Evolutionary conservation across 1,284 basidiomycete genomes (phyloP), one percentile per base, ranked within the genome.

Genomic region (Ganoderma lingzhi): DNA sequence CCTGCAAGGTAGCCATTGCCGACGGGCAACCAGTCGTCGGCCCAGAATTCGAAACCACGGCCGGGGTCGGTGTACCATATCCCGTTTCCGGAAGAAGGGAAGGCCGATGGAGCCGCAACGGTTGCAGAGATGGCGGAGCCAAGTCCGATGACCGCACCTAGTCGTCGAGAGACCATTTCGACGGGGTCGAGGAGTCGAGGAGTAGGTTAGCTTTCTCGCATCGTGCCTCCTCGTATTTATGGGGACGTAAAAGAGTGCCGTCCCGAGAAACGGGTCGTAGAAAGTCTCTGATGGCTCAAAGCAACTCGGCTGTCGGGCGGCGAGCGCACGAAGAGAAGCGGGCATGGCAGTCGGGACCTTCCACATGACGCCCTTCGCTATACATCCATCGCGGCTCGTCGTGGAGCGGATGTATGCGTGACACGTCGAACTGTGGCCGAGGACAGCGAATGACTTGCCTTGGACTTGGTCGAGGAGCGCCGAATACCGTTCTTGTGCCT

Each of bases 1-100:
- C 91, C 91, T 75, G 86, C 92, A 56, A 93, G 82, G 76, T 88
- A 91, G 1, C 92, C 92, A 80, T 93, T 93, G 35, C 92, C 92
- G 37, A 93, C 81, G 2, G 92, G 92, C 30, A 93, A 83, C 77
- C 82, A 89, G 63, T 90, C 85, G 55, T 81, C 82, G 0, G 83
- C 80, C 92, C 92, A 93, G 10, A 65, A 67, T 41, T 84, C 73
- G 12, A 66, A 76, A 0, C 23, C 53, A 6, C 74, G 76, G 0
- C 86, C 90, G 0, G 87, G 84, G 9, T 82, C 71, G 9, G 79
- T 85, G 74, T 88, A 93, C 92, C 92, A 93, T 30, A 93, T 79
- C 2, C 88, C 90, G 78, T 93, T 93, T 15, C 92, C 92, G n/a
- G 88, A 88, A 3, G 80, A 73, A 0, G 92, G 92, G 75, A 93